phyloP scores from a whole-genome alignment of 2,329 filamentous ascomycete species.

The Talaromyces piceae region DNA sequence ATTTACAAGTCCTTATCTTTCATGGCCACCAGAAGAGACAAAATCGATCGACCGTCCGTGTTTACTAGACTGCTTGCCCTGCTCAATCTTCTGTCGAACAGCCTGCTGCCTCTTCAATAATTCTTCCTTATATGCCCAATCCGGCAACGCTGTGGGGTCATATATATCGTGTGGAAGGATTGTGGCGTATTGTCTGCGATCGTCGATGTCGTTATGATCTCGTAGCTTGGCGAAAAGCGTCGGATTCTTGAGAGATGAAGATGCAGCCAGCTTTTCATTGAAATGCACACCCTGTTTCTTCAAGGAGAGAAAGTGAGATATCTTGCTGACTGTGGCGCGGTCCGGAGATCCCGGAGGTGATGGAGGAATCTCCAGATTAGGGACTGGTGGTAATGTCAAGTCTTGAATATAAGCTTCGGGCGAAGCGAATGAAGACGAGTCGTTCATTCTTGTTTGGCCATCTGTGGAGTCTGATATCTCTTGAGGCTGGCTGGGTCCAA shows the following conservation, averaged over 20 bases:
- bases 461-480: constrained; percentile 12
- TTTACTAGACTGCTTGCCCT: constrained; percentile 26
- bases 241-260: constrained; percentile 53
- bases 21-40: constrained; percentile 18
- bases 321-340: constrained; percentile 46
- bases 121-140: constrained; percentile 42
- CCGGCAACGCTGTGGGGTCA: constrained; percentile 31
- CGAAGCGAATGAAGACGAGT: constrained; percentile 43
- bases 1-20: background rate
- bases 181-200: constrained; percentile 48
- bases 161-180: constrained; percentile 38
- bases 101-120: constrained; percentile 37
- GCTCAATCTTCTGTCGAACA: constrained; percentile 26
- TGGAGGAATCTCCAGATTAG: constrained; percentile 38
- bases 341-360: constrained; percentile 41
- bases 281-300: constrained; percentile 59
- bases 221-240: constrained; percentile 50
- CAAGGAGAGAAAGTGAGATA: constrained; percentile 53
- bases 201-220: constrained; percentile 49
- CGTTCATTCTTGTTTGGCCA: constrained; percentile 14
- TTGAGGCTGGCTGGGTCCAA: constrained; percentile 29
- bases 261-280: constrained; percentile 53
- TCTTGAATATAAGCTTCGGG: constrained; percentile 46
- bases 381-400: constrained; percentile 46
- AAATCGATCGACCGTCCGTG: constrained; percentile 36